Base-by-base conservation (phyloP, 805 yeast genomes). In the Grigorovia humatica region DNA sequence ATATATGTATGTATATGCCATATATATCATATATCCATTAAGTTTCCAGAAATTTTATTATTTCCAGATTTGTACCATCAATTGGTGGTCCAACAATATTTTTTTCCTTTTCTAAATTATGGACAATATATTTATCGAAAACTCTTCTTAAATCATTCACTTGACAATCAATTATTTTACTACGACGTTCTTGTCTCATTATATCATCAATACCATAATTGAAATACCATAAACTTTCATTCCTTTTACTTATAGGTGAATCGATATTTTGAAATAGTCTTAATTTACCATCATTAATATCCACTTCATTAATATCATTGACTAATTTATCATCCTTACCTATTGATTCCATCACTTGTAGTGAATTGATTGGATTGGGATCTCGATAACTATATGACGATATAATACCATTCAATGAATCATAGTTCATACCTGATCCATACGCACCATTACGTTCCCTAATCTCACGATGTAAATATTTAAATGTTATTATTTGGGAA, bases 391-490 rank as follows among this genome's bases (percentile, higher is more conserved):
- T 89, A 69, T 85, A 93, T 70, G 76, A 88, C 38, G 85, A 78
- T 61, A 91, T 80, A 2, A 82, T 60, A 0, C 97, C 98, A 48
- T 85, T 88, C 20, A 87, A 64, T 0, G 91, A 88, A 64, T 83
- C 86, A 65, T 83, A 93, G 8, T 78, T 70, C 4, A 95, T 85
- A 4, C 99, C 99, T 6, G 96, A 98, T 8, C 99, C 99, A 64
- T 93, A 93, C 0, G 99, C 99, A 53, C 99, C 99, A 52, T 96
- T 96, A 61, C 91, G 81, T 64, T 93, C 99, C 57, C 99, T 79
- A 42, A 93, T 81, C 56, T 89, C 96, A 12, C 88, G 79, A 67
- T 93, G 99, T 48, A 93, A 71, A 58, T 86, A 80, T 62, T 85
- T 87, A 69, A 84, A 90, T 0, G 96, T 83, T 58, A 89, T 67